Evolutionary conservation across 306 rosid species (phyloP), one percentile per base, ranked within the genome.

Genomic region (Pyrus bretschneideri): DNA sequence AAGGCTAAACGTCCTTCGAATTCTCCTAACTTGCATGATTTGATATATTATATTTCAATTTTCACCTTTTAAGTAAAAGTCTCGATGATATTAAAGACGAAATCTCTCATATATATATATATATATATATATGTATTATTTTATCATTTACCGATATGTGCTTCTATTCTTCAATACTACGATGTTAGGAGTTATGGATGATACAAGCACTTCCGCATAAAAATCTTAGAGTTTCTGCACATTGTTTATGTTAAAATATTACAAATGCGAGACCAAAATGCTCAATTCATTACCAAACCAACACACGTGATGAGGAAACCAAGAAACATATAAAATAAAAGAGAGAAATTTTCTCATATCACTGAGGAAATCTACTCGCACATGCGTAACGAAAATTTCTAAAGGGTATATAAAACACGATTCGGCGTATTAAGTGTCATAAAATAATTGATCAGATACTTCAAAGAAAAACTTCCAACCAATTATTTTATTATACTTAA

Each of bases 291-390:
- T 21, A 14, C 14, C 44, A 57, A 10, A 52, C 21, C 69, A 55
- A 11, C 29, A 27, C 69, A 61, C 60, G 44, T 74, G 70, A 44
- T 61, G 29, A 44, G 2, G 42, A 38, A 38, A 38, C 10, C 42
- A 38, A 38, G 42, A 38, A 38, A 38, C 9, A 5, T 11, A 13
- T 11, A 46, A 46, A 46, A 49, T 58, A 58, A 40, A 38, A 60
- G 45, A 3, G 21, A 18, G 22, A 54, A 25, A 8, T 58, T 59
- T 17, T 60, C 25, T 38, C 13, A 40, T 17, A 51, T 59, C 12
- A 25, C 27, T 58, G 14, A 76, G 69, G 29, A 72, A 67, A 63
- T 76, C 80, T 80, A 76, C 72, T 78, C 64, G 70, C 84, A 74
- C 78, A 78, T 75, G 84, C 69, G 81, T 73, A 76, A 35, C 0